These are phyloP conservation scores for Candida vaughaniae DNA, from an alignment of 805 yeast species.

Conservation along the genomic window DNA sequence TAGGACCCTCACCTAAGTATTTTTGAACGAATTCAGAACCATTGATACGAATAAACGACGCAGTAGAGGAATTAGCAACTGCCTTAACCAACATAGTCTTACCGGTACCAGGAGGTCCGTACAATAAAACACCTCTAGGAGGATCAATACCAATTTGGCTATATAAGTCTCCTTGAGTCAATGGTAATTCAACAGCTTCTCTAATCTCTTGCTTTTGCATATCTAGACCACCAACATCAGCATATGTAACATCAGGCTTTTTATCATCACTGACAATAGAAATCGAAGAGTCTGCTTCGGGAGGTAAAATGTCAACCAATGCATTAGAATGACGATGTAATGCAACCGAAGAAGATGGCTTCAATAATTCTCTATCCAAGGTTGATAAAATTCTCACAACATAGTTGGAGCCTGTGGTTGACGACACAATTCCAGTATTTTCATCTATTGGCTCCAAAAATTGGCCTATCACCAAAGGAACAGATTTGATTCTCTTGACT, in stretches of 20 bases:
- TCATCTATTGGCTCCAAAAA: conserved; percentile 97
- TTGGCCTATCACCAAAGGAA: conserved; percentile 97
- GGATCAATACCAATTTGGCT: conserved; percentile 98
- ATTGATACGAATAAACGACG: conserved; percentile 92
- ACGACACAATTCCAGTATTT: conserved; percentile 92
- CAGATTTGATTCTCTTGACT: conserved; percentile 95
- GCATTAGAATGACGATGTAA: conserved; percentile 98
- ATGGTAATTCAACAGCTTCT: conserved; percentile 96
- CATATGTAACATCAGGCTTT: conserved; percentile 88
- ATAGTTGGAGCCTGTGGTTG: conserved; percentile 96
- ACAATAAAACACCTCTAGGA: conserved; percentile 93
- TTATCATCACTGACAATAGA: conserved; percentile 94
- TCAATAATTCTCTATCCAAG: conserved; percentile 88
- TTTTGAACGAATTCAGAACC: conserved; percentile 99
- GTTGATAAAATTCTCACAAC: conserved; percentile 95
- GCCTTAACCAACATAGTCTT: conserved; percentile 99
- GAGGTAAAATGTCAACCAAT: conserved; percentile 93
- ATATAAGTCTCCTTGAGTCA: conserved; percentile 93
- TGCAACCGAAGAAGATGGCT: conserved; percentile 94
- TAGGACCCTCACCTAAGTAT: conserved; percentile 98
- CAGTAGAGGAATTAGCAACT: conserved; percentile 94
- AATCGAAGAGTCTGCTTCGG: conserved; percentile 96
- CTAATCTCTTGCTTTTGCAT: conserved; percentile 99
- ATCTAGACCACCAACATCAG: conserved; percentile 98
- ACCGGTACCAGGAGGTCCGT: conserved; percentile 99